phyloP scores from a whole-genome alignment of 2,329 filamentous ascomycete species.

The Colletotrichum musicola region DNA sequence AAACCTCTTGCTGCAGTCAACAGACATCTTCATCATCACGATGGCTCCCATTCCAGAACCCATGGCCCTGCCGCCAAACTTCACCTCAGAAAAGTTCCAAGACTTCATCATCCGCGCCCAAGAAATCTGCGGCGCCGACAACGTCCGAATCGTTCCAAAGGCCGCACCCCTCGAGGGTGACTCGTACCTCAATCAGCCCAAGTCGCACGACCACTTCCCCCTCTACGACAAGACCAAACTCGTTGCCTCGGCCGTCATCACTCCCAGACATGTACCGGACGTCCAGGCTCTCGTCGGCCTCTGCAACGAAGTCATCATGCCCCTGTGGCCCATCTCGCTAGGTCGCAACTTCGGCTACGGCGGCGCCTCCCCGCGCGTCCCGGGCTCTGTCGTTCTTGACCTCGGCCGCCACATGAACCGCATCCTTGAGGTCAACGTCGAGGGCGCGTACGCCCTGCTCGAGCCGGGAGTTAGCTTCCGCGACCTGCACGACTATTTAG shows the following conservation, averaged over 20 bases:
- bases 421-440: constrained; percentile 53
- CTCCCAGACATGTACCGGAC: constrained; percentile 51
- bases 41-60: constrained; percentile 29
- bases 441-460: constrained; percentile 55
- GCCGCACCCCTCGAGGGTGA: constrained; percentile 37
- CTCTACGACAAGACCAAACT: constrained; percentile 58
- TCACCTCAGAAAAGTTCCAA: constrained; percentile 40
- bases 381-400: constrained; percentile 57
- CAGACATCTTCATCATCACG: background rate
- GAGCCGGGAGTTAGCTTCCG: constrained; percentile 58
- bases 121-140: constrained; percentile 44
- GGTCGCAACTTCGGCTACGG: constrained; percentile 58
- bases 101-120: constrained; percentile 40
- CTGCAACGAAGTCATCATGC: constrained; percentile 51
- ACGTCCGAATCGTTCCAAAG: constrained; percentile 39
- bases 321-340: constrained; percentile 53
- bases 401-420: constrained; percentile 56
- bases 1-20: background rate
- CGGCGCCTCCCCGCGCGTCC: constrained; percentile 56
- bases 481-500: constrained; percentile 49
- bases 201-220: constrained; percentile 53
- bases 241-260: constrained; percentile 54
- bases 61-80: constrained; percentile 31
- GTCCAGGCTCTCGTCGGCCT: constrained; percentile 56
- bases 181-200: constrained; percentile 40